Conservation (phyloP, 2,329 filamentous ascomycete species). For the Trichoderma sp. region DNA sequence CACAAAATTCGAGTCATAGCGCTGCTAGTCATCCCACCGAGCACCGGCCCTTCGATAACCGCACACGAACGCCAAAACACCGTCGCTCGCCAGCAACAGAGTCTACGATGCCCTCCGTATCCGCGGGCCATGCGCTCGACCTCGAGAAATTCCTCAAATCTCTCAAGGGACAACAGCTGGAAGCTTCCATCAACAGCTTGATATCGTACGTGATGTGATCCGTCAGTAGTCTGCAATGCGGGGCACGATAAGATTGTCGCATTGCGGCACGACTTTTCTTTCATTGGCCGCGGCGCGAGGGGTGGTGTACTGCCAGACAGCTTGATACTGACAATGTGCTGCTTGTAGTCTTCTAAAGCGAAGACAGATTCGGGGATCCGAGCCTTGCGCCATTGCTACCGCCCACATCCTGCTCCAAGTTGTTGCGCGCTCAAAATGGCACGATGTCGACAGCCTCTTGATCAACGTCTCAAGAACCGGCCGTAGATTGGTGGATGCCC, state of each 20-base stretch:
- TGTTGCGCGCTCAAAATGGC: conserved; percentile 78
- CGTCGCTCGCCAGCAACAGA: conserved; percentile 25
- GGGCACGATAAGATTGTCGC: conserved; percentile 22
- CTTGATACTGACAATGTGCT: conserved; percentile 13
- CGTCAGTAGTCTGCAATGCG: conserved; percentile 26
- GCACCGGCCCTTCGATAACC: conserved; percentile 18
- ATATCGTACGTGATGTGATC: conserved; percentile 68
- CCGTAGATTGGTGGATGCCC: conserved; percentile 75
- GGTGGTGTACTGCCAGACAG: not conserved
- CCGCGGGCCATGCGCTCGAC: conserved; percentile 63
- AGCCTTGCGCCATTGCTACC: conserved; percentile 88
- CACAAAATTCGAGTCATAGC: conserved; percentile 26
- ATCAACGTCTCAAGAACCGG: conserved; percentile 80
- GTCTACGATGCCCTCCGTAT: conserved; percentile 45
- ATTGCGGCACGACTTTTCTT: not conserved
- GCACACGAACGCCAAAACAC: not conserved
- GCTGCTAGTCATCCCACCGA: not conserved
- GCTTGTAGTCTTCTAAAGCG: conserved; percentile 76
- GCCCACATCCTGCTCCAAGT: conserved; percentile 86
- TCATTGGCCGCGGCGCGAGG: not conserved
- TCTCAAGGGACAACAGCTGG: conserved; percentile 73
- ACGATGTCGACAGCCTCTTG: conserved; percentile 77
- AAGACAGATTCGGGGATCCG: conserved; percentile 84
- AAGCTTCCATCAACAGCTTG: conserved; percentile 81
- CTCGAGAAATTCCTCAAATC: conserved; percentile 79